These are phyloP conservation scores for Agaricus blazei DNA, from an alignment of 768 basidiomycete species.

Conservation along the genomic window DNA sequence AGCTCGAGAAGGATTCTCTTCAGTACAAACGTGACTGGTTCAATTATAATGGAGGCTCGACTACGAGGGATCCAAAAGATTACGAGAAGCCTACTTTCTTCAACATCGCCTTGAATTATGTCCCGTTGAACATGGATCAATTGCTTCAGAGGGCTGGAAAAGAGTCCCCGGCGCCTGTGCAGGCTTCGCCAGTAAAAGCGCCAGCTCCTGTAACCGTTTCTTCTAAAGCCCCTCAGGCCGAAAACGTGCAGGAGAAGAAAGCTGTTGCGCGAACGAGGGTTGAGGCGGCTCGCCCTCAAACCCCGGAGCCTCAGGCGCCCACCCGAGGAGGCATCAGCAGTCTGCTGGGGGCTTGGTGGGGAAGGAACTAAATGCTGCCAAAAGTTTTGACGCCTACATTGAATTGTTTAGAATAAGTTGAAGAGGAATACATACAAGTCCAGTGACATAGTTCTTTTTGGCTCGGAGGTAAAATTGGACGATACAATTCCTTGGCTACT, in stretches of 20 bases:
- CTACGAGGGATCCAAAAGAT: slow-evolving; percentile 36
- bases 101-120: slow-evolving; percentile 91
- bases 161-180: slow-evolving; percentile 21
- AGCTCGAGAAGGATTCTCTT: slow-evolving; percentile 40
- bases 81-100: slow-evolving; percentile 89
- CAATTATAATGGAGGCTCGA: slow-evolving; percentile 64
- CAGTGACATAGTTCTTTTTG: too few species aligned
- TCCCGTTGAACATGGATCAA: slow-evolving; percentile 78
- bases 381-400: too few species aligned
- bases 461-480: too few species aligned
- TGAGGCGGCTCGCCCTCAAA: slow-evolving; percentile 46
- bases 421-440: neutral
- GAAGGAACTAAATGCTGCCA: slow-evolving; percentile 29
- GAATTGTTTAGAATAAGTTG: neutral
- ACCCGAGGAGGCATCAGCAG: slow-evolving; percentile 54
- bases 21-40: slow-evolving; percentile 75
- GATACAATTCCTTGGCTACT: too few species aligned
- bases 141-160: slow-evolving; percentile 70
- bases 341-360: slow-evolving; percentile 85
- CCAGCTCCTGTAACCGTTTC: slow-evolving; percentile 11
- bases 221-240: slow-evolving; percentile 17
- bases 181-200: slow-evolving; percentile 6
- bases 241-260: slow-evolving; percentile 39
- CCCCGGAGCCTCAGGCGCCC: slow-evolving; percentile 44
- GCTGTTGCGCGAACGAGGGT: slow-evolving; percentile 46